Base-by-base conservation (phyloP, 2,329 filamentous ascomycete species). In the Talaromyces sp. region DNA sequence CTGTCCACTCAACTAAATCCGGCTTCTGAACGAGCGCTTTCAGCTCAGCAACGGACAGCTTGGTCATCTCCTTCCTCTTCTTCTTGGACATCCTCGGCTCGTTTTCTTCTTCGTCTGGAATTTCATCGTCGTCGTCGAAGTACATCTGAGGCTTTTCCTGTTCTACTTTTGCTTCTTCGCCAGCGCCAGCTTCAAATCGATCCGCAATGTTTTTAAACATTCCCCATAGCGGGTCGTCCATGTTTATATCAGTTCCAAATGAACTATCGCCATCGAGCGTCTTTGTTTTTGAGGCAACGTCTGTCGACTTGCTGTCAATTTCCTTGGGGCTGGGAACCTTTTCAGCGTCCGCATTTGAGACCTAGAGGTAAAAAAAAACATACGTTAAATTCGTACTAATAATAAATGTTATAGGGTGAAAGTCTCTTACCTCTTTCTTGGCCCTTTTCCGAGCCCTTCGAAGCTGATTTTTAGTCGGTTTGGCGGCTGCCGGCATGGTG, bases 1-100 rank as follows among this genome's bases (percentile, higher is more conserved):
- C 95, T 58, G 96, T 95, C 95, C 95, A 98, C 70, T 99, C 95
- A 6, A 99, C 93, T 10, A 96, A 86, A 75, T 99, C 95, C 2
- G 95, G 95, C 67, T 93, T 93, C 68, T 83, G 85, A 62, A 97
- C 95, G 59, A 96, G 79, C 6, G 93, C 91, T 78, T 99, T 99
- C 64, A 99, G 84, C 76, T 98, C 92, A 55, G 95, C 95, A 62
- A 99, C 91, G 7, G 93, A 96, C 32, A 98, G 81, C 76, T 96
- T 96, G 78, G 89, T 96, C 72, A 92, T 82, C 77, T 89, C 86
- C 79, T 98, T 99, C 67, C 89, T 85, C 77, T 96, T 93, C 82
- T 96, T 97, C 78, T 97, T 98, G 31, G 93, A 97, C 27, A 98
- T 75, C 68, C 90, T 93, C 9, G 85, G 81, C 67, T 84, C 83